A percentile compares a stretch with the other conserved stretches of the same genome.
Conservation (phyloP, 805 yeast genomes). For the Saturnispora gosingensis region DNA sequence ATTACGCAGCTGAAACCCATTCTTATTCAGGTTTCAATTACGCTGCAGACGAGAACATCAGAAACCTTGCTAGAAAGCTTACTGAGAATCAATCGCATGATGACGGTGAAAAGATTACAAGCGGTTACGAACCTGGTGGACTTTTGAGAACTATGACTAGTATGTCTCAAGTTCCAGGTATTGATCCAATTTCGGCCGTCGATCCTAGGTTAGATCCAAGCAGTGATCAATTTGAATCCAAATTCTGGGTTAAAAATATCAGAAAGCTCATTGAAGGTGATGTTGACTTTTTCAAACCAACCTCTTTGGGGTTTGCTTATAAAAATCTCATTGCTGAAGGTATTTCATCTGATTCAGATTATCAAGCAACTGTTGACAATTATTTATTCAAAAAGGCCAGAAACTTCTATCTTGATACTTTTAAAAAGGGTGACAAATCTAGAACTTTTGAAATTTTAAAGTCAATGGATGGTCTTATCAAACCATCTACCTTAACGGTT, state of each 20-base stretch:
- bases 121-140: conserved; percentile 10
- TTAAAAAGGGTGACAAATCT: conserved; percentile 23
- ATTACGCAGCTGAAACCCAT: conserved; percentile 6
- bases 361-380: conserved; percentile 50
- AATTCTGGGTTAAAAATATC: conserved; percentile 60
- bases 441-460: conserved; percentile 45
- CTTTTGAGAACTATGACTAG: conserved; percentile 33
- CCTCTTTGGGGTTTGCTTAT: conserved; percentile 51
- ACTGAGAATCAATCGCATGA: conserved; percentile 17
- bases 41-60: conserved; percentile 26
- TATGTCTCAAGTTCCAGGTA: conserved; percentile 46
- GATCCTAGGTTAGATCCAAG: conserved; percentile 49
- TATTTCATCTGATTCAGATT: conserved; percentile 58
- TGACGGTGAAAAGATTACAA: not conserved
- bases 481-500: conserved; percentile 58
- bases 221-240: conserved; percentile 48
- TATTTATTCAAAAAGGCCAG: conserved; percentile 28
- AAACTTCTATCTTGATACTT: conserved; percentile 20
- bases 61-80: conserved; percentile 34
- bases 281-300: conserved; percentile 54
- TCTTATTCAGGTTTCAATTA: conserved; percentile 32
- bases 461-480: conserved; percentile 55
- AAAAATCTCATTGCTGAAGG: conserved; percentile 53
- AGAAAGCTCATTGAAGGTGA: conserved; percentile 44
- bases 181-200: conserved; percentile 27